Percentiles rank a stretch among this genome's conserved stretches.
phyloP scores from a whole-genome alignment of 1,284 basidiomycete species.

The Ceratobasidium sp. region DNA sequence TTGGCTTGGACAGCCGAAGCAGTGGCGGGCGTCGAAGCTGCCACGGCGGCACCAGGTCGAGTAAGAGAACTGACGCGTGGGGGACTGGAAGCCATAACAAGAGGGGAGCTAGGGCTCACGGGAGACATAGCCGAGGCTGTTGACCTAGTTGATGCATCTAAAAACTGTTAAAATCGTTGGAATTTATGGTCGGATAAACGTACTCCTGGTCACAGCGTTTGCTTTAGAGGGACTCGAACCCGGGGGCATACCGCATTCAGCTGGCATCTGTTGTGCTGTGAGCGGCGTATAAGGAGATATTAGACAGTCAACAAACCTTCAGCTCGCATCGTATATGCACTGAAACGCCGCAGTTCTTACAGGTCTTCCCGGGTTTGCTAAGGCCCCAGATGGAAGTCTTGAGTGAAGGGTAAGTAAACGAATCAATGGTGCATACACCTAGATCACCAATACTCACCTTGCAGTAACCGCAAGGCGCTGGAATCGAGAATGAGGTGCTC shows the following conservation, averaged over 20 bases:
- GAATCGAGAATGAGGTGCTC: constrained; percentile 84
- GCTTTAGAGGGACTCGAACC: neutral
- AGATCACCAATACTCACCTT: constrained; percentile 64
- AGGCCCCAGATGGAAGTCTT: constrained; percentile 87
- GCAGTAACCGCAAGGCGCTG: constrained; percentile 83
- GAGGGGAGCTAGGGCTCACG: constrained; percentile 14
- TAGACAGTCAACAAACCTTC: constrained; percentile 66
- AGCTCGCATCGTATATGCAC: constrained; percentile 87
- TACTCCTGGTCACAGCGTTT: constrained; percentile 16
- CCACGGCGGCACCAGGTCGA: constrained; percentile 3
- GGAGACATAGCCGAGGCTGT: constrained; percentile 3
- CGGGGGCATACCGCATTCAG: constrained; percentile 66
- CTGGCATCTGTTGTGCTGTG: constrained; percentile 70
- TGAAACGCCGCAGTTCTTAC: constrained; percentile 81
- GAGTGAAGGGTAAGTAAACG: neutral
- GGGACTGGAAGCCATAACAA: constrained; percentile 45
- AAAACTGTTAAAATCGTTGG: neutral
- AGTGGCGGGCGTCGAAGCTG: constrained; percentile 48
- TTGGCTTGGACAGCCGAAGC: constrained; percentile 63
- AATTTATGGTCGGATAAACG: neutral
- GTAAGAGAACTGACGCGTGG: constrained; percentile 43
- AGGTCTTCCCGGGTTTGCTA: constrained; percentile 86
- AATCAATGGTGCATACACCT: neutral
- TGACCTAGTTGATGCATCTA: constrained; percentile 29
- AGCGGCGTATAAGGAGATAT: neutral